A percentile compares a stretch with the other conserved stretches of the same genome.
Conservation (phyloP, 768 basidiomycete species). For the Naganishia vishniacii region DNA sequence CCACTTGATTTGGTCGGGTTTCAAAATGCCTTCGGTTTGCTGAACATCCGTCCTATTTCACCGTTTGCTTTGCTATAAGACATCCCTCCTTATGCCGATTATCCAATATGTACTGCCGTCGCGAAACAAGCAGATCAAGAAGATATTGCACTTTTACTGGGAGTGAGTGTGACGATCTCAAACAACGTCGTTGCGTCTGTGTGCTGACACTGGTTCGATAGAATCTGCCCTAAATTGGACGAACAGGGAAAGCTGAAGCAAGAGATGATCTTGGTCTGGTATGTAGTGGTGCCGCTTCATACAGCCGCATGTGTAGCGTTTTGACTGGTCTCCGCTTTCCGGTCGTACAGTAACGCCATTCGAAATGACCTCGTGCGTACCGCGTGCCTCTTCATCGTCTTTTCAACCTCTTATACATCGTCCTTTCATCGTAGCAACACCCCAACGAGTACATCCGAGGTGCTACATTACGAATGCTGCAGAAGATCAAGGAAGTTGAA, state of each 20-base stretch:
- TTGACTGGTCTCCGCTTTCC: background rate
- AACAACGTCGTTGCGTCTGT: background rate
- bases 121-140: slow-evolving; percentile 93
- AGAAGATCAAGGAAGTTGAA: slow-evolving; percentile 92
- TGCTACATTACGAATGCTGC: slow-evolving; percentile 89
- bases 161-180: slow-evolving; percentile 41
- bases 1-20: no score
- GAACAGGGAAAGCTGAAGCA: slow-evolving; percentile 96
- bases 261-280: slow-evolving; percentile 99
- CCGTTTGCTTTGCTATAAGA: no score
- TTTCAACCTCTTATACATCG: background rate
- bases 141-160: slow-evolving; percentile 60
- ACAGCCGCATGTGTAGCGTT: background rate
- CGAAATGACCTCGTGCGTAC: slow-evolving; percentile 84
- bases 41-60: no score
- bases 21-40: no score
- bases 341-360: slow-evolving; percentile 72
- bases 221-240: slow-evolving; percentile 92
- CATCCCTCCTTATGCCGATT: slow-evolving; percentile 90
- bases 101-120: slow-evolving; percentile 97
- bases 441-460: slow-evolving; percentile 99
- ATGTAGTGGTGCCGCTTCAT: slow-evolving; percentile 49
- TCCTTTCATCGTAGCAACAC: slow-evolving; percentile 66
- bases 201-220: slow-evolving; percentile 42
- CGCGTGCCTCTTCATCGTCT: background rate